Evolutionary conservation across 2,329 filamentous ascomycete genomes (phyloP).

Genomic region (Beauveria varroae): DNA sequence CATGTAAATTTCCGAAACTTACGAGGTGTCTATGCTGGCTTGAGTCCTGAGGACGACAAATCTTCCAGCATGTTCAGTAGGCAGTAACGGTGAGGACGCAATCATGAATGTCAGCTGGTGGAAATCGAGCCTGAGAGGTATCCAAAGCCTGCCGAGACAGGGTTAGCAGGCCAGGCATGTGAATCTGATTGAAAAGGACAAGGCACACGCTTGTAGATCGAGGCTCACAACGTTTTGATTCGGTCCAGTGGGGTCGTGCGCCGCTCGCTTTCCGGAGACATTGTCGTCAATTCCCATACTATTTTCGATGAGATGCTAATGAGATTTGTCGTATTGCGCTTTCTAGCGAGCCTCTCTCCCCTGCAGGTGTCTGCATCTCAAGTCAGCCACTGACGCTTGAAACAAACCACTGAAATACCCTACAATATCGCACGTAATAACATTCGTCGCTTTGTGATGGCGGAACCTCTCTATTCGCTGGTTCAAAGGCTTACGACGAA

Average conservation of each 20-base stretch:
- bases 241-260: conserved; percentile 5
- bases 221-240: conserved; percentile 9
- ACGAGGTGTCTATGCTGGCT: no score
- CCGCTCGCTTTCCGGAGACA: neutral
- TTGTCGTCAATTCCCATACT: conserved; percentile 2
- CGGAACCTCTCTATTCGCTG: conserved; percentile 15
- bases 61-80: conserved; percentile 1
- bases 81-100: neutral
- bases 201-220: neutral
- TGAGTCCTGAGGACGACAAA: neutral
- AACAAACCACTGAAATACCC: conserved; percentile 15
- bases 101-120: conserved; percentile 1
- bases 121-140: conserved; percentile 14
- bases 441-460: conserved; percentile 17
- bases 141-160: conserved; percentile 13
- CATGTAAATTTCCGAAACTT: neutral
- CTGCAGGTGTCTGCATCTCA: conserved; percentile 10
- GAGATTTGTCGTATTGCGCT: neutral
- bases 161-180: neutral
- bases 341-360: conserved; percentile 4
- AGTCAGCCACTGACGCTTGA: conserved; percentile 8
- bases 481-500: conserved; percentile 14
- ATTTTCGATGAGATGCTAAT: conserved; percentile 4
- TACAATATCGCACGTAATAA: conserved; percentile 16
- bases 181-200: neutral